Evolutionary conservation across 257 asterid species (phyloP).

Genomic region (Solanum verrucosum): DNA sequence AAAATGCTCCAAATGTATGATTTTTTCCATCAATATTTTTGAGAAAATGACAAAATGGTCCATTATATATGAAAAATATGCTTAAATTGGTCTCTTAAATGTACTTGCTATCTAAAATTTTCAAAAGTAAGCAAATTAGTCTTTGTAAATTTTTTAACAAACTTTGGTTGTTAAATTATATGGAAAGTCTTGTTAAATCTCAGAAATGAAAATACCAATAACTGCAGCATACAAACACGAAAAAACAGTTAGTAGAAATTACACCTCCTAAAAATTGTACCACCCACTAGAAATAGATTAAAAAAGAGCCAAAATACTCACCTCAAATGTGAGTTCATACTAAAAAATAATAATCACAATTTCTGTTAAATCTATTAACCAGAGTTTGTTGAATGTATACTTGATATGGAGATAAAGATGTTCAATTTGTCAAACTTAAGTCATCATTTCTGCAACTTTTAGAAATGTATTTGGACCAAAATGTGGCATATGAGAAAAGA

Average conservation of each 20-base stretch:
- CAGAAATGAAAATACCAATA: neutral
- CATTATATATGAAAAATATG: neutral
- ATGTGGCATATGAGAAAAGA: neutral
- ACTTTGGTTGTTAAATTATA: neutral
- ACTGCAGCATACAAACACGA: neutral
- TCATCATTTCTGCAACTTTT: neutral
- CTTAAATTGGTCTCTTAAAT: neutral
- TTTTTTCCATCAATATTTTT: neutral
- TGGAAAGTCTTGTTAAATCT: neutral
- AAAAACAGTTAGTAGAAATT: neutral
- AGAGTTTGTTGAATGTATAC: neutral
- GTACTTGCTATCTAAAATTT: neutral
- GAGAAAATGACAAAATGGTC: neutral
- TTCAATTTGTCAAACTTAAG: neutral
- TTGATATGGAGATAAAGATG: neutral
- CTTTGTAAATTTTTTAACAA: neutral
- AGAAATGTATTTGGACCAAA: neutral
- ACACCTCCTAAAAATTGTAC: neutral
- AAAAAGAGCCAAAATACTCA: too few species aligned
- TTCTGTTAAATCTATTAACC: neutral
- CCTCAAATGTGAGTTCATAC: neutral
- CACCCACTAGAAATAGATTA: neutral
- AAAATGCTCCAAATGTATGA: neutral
- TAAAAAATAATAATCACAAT: neutral
- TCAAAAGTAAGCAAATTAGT: neutral